Evolutionary conservation across 805 yeast genomes (phyloP).

Genomic region (Metschnikowia cubensis): DNA sequence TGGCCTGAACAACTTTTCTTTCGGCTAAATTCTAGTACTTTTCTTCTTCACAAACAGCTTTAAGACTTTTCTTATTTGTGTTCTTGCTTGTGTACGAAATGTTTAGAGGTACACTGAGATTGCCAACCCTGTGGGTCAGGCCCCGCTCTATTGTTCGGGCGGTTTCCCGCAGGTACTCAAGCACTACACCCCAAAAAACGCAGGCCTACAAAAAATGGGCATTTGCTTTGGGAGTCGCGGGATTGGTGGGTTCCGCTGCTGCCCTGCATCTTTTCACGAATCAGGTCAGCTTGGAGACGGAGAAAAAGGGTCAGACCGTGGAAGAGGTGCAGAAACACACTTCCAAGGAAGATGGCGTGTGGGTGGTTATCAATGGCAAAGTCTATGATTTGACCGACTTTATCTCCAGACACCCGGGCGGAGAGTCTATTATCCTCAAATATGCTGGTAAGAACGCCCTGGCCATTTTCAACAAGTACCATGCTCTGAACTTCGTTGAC

Average conservation of each 20-base stretch:
- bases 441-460: conserved; percentile 58
- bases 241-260: neutral
- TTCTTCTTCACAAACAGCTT: too few relatives aligned
- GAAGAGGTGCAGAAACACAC: conserved; percentile 15
- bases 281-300: conserved; percentile 6
- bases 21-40: too few relatives aligned
- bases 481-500: conserved; percentile 23
- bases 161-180: neutral
- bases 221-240: conserved; percentile 1
- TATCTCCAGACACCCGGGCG: conserved; percentile 49
- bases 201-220: neutral
- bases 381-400: conserved; percentile 39
- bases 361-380: conserved; percentile 33
- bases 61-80: too few relatives aligned
- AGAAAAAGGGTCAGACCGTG: conserved; percentile 11
- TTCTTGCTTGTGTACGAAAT: neutral
- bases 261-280: neutral
- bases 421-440: conserved; percentile 21
- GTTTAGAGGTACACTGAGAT: neutral
- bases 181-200: neutral
- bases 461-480: conserved; percentile 36
- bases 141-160: neutral
- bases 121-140: neutral
- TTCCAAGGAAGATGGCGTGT: conserved; percentile 14
- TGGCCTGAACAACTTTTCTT: too few relatives aligned